Conservation (phyloP, 2,329 filamentous ascomycete species). For the Penicillium sp. region DNA sequence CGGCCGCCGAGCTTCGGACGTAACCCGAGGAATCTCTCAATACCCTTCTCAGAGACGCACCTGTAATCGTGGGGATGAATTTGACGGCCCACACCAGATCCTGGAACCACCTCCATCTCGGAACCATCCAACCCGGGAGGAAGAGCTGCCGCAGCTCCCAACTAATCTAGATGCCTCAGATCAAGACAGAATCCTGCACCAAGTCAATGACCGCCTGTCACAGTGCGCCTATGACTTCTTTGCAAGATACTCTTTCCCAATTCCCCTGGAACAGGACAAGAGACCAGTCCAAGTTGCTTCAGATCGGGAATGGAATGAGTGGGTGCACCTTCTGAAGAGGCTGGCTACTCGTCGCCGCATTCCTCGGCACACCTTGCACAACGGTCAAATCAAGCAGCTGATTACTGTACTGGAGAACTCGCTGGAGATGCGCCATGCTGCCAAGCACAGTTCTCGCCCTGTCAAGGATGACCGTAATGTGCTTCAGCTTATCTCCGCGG, state of each 20-base stretch:
- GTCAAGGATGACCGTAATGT: constrained; percentile 88
- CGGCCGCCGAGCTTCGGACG: constrained; percentile 34
- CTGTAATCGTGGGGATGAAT: constrained; percentile 75
- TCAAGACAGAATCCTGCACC: constrained; percentile 74
- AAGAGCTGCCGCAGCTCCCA: constrained; percentile 75
- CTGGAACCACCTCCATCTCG: constrained; percentile 69
- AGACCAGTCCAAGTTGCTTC: constrained; percentile 69
- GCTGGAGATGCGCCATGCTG: constrained; percentile 80
- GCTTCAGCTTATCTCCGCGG: constrained; percentile 80
- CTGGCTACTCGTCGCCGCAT: constrained; percentile 83
- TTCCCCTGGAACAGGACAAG: constrained; percentile 79
- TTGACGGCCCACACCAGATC: constrained; percentile 82
- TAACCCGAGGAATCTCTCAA: constrained; percentile 31
- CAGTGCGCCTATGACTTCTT: constrained; percentile 88
- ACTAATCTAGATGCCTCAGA: constrained; percentile 80
- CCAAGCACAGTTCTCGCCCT: constrained; percentile 77
- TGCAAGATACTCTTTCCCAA: constrained; percentile 86
- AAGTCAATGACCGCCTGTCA: constrained; percentile 80
- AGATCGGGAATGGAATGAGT: constrained; percentile 86
- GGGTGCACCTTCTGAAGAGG: constrained; percentile 82
- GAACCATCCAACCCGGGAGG: constrained; percentile 71
- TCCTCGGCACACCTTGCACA: constrained; percentile 77
- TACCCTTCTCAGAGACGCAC: constrained; percentile 61
- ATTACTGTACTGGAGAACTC: constrained; percentile 86
- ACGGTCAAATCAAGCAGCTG: constrained; percentile 87